Evolutionary conservation across 441 rosid genomes (phyloP), one percentile per base, ranked within the genome.

Genomic region (Erodium texanum): DNA sequence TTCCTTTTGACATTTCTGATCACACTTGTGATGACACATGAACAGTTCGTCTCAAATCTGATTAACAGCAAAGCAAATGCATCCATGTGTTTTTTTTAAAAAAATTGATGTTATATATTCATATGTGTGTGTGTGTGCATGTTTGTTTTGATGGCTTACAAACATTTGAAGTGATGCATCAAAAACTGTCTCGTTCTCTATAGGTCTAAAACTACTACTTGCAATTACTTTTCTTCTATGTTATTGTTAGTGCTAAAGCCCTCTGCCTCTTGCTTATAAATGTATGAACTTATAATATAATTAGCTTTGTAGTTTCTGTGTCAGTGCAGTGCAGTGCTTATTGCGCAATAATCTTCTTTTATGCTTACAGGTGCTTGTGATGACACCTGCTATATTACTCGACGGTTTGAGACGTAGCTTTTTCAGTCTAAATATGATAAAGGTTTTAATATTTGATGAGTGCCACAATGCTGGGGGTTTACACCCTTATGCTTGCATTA

Each of bases 311-410:
- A 9, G 52, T 43, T 43, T 43, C 11, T 43, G 12, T 43, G 52
- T 10, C 52, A 43, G 52, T 12, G 16, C 9, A n/a, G n/a, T n/a
- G n/a, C n/a, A n/a, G n/a, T n/a, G n/a, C n/a, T n/a, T n/a, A n/a
- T n/a, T n/a, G n/a, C 8, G 10, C 10, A 56, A 7, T 56, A 56
- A 56, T 56, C 62, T 56, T 68, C 22, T 56, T 65, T 73, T 29
- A 34, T 74, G 24, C 67, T 43, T 70, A 56, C 78, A 94, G 98
- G 96, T 94, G 66, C 86, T 92, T 75, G 96, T 94, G 78, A 92
- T 94, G 99, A 94, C 99, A 12, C 99, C 93, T 20, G 89, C 82
- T 22, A 88, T 94, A 77, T 79, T 94, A 76, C 95, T 94, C 3
- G 12, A 52, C 75, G 82, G 90, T 66, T 81, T 94, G 82, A 88